phyloP scores from a whole-genome alignment of 2,329 filamentous ascomycete genomes.

The Alternaria ventricosa region DNA sequence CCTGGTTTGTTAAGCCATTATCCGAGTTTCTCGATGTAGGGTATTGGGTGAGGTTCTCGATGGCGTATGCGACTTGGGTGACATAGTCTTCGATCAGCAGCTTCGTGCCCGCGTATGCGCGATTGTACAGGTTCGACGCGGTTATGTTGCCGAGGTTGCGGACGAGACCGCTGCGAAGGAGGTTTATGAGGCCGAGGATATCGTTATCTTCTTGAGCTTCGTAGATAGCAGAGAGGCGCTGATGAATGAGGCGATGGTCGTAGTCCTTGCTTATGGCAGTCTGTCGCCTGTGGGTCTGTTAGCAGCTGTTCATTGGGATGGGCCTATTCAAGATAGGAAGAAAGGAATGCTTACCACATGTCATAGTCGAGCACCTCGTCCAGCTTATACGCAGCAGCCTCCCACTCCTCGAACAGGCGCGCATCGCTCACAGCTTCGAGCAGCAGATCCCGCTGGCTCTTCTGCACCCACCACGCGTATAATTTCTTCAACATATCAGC shows the following conservation, averaged over 20 bases:
- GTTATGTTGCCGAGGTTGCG: conserved; percentile 93
- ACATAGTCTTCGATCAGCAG: conserved; percentile 91
- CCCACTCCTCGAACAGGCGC: conserved; percentile 82
- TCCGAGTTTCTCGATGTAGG: conserved; percentile 61
- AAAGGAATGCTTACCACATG: conserved; percentile 66
- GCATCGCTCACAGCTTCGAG: conserved; percentile 70
- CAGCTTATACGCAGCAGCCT: conserved; percentile 80
- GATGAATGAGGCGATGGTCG: conserved; percentile 83
- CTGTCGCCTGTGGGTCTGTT: conserved; percentile 68
- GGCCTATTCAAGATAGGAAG: background rate
- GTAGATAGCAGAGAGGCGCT: conserved; percentile 74
- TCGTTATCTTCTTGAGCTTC: conserved; percentile 74
- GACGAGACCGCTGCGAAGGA: conserved; percentile 77
- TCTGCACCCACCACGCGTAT: conserved; percentile 69
- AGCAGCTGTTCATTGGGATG: conserved; percentile 4
- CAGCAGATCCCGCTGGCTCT: conserved; percentile 69
- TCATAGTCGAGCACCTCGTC: conserved; percentile 82
- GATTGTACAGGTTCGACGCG: conserved; percentile 79
- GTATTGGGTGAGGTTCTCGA: conserved; percentile 75
- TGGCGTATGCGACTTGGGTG: conserved; percentile 78
- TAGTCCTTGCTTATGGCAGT: conserved; percentile 82
- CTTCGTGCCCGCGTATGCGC: conserved; percentile 87
- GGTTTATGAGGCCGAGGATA: conserved; percentile 75
- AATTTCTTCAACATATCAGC: conserved; percentile 64
- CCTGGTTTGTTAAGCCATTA: conserved; percentile 69